These are phyloP conservation scores for Phoma sp. DNA, from an alignment of 2,329 filamentous ascomycete species.

Conservation along the genomic window DNA sequence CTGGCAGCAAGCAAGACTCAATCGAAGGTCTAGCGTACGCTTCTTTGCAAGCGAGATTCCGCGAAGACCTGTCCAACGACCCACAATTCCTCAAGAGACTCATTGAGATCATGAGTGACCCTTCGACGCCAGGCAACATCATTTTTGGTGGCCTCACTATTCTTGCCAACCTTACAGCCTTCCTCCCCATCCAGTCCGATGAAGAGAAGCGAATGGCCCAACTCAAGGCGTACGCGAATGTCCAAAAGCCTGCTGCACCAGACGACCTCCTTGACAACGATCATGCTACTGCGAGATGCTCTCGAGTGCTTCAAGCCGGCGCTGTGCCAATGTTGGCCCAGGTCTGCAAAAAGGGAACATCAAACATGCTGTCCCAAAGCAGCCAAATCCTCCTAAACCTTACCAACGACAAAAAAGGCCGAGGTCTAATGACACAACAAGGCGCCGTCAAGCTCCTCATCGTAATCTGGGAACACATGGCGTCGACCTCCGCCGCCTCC, in stretches of 20 bases:
- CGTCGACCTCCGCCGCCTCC: slow-evolving; percentile 48
- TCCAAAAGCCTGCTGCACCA: slow-evolving; percentile 66
- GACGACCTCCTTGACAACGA: slow-evolving; percentile 77
- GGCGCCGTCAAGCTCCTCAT: slow-evolving; percentile 89
- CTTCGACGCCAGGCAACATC: slow-evolving; percentile 58
- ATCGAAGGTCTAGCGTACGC: slow-evolving; percentile 93
- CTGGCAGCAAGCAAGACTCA: slow-evolving; percentile 68
- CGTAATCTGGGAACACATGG: slow-evolving; percentile 67
- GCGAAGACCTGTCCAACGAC: slow-evolving; percentile 78
- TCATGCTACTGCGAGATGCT: slow-evolving; percentile 77
- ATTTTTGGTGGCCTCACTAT: slow-evolving; percentile 88
- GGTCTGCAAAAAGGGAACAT: slow-evolving; percentile 74
- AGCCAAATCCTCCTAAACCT: slow-evolving; percentile 79
- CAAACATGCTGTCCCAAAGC: slow-evolving; percentile 72
- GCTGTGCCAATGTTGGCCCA: slow-evolving; percentile 78
- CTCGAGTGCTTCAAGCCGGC: slow-evolving; percentile 77
- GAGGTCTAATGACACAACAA: slow-evolving; percentile 86
- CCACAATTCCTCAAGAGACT: slow-evolving; percentile 71
- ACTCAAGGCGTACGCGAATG: slow-evolving; percentile 92
- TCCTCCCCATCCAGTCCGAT: slow-evolving; percentile 77
- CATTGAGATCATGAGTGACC: slow-evolving; percentile 62
- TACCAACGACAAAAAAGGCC: slow-evolving; percentile 73
- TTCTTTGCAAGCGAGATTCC: slow-evolving; percentile 82
- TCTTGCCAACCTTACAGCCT: slow-evolving; percentile 82
- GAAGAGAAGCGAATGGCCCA: slow-evolving; percentile 92